Evolutionary conservation across 192 early-diverging fungal species (phyloP).

Genomic region (Coemansia sp.): DNA sequence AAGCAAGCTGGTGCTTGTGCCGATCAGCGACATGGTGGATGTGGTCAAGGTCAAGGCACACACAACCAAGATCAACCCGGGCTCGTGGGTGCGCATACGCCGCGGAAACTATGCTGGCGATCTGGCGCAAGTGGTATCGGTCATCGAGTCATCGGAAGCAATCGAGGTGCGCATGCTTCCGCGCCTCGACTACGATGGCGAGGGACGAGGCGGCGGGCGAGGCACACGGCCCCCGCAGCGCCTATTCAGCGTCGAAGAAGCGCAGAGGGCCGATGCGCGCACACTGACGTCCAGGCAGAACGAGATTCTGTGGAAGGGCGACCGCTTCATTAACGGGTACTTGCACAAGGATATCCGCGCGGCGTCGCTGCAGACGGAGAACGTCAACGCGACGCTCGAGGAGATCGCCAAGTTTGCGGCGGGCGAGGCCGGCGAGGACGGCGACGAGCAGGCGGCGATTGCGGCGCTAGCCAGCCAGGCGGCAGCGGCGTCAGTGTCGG

Average conservation of each 20-base stretch:
- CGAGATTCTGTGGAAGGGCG: conserved; percentile 62
- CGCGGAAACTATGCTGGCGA: conserved; percentile 94
- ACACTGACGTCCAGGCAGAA: conserved; percentile 61
- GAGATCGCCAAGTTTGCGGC: conserved; percentile 81
- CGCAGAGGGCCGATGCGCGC: conserved; percentile 60
- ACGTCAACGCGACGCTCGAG: conserved; percentile 87
- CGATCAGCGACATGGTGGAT: conserved; percentile 90
- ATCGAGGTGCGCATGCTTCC: conserved; percentile 75
- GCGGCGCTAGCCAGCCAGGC: conserved; percentile 61
- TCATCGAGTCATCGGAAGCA: conserved; percentile 67
- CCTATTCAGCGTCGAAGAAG: conserved; percentile 64
- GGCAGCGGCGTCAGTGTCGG: conserved; percentile 33
- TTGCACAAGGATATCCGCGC: conserved; percentile 81
- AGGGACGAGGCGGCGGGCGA: conserved; percentile 47
- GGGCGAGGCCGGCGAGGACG: conserved; percentile 62
- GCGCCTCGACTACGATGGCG: conserved; percentile 63
- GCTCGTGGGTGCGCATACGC: conserved; percentile 87
- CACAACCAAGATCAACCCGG: conserved; percentile 57
- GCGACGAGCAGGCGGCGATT: conserved; percentile 68
- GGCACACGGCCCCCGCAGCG: conserved; percentile 68
- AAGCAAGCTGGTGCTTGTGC: conserved; percentile 76
- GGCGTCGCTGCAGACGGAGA: conserved; percentile 63
- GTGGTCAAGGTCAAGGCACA: conserved; percentile 77
- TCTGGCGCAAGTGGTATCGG: conserved; percentile 77
- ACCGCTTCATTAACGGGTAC: conserved; percentile 76